phyloP scores from a whole-genome alignment of 2,329 filamentous ascomycete genomes.

The Exophiala alcalophila region DNA sequence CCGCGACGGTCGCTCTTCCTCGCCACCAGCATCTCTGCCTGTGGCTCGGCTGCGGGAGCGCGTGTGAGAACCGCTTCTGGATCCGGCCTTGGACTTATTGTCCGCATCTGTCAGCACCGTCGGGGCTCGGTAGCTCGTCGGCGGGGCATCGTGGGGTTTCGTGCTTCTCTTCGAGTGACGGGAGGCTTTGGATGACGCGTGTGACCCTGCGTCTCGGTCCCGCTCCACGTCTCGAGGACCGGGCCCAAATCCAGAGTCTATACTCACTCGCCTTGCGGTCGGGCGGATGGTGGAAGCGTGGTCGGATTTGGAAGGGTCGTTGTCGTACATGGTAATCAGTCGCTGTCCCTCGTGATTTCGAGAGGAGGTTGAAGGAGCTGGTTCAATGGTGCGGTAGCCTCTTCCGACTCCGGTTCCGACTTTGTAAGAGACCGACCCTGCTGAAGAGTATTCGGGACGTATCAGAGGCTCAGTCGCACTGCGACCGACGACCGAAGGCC shows the following conservation, averaged over 20 bases:
- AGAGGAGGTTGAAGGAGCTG: slow-evolving; percentile 17
- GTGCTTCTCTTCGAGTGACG: slow-evolving; percentile 11
- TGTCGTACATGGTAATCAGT: slow-evolving; percentile 29
- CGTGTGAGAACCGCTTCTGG: slow-evolving; percentile 12
- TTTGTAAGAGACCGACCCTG: slow-evolving; percentile 8
- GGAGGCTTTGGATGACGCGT: slow-evolving; percentile 11
- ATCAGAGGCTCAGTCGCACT: slow-evolving; percentile 16
- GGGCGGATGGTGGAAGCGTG: slow-evolving; percentile 19
- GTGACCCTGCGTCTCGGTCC: slow-evolving; percentile 5
- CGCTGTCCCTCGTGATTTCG: slow-evolving; percentile 11
- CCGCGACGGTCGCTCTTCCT: slow-evolving; percentile 5
- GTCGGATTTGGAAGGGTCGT: slow-evolving; percentile 19
- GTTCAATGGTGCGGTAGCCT: slow-evolving; percentile 24
- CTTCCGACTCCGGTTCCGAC: slow-evolving; percentile 1
- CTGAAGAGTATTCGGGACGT: slow-evolving; percentile 19
- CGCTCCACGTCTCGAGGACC: slow-evolving; percentile 11
- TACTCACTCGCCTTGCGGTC: slow-evolving; percentile 14
- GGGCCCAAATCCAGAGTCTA: slow-evolving; percentile 21
- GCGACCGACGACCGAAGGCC: slow-evolving; percentile 15
- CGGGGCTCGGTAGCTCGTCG: slow-evolving; percentile 27
- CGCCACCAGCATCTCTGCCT: too few relatives aligned
- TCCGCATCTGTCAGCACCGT: slow-evolving; percentile 26
- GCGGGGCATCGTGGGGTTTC: slow-evolving; percentile 20
- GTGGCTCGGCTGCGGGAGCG: too few relatives aligned
- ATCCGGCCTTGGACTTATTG: slow-evolving; percentile 5